A percentile compares a stretch with the other conserved stretches of the same genome.
Evolutionary conservation across 192 early-diverging fungal species (phyloP).

Genomic region (Diversispora epigaea): DNA sequence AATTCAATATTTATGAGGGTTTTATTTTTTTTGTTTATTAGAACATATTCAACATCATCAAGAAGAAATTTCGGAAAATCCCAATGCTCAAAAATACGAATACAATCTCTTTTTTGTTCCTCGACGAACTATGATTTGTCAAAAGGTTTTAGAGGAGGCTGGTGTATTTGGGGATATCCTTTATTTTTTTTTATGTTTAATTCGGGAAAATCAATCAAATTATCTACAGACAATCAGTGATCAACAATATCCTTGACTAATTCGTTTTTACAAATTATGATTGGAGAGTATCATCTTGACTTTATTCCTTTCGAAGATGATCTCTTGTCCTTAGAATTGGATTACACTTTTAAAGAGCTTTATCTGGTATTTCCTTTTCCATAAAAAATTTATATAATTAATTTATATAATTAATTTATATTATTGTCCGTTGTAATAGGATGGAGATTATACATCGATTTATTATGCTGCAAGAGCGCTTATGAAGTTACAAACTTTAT

Average conservation of each 20-base stretch:
- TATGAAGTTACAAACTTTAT: constrained; percentile 86
- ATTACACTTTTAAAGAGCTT: constrained; percentile 77
- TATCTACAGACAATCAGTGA: too few relatives aligned
- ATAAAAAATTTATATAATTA: background rate
- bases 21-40: constrained; percentile 37
- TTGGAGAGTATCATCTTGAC: constrained; percentile 90
- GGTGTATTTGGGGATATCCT: constrained; percentile 80
- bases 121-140: constrained; percentile 83
- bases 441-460: constrained; percentile 74
- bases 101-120: constrained; percentile 87
- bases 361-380: constrained; percentile 55
- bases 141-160: constrained; percentile 91
- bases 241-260: constrained; percentile 16
- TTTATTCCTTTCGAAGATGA: constrained; percentile 90
- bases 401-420: background rate
- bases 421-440: constrained; percentile 37
- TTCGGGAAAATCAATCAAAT: background rate
- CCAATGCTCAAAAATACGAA: constrained; percentile 31
- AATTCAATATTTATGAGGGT: background rate
- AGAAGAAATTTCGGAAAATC: constrained; percentile 5
- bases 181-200: background rate
- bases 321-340: constrained; percentile 85
- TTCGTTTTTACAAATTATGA: constrained; percentile 46
- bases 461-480: constrained; percentile 75
- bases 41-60: constrained; percentile 24